Percentiles rank a stretch among this genome's conserved stretches.
phyloP scores from a whole-genome alignment of 2,329 filamentous ascomycete species.

The Teratosphaeria zuluensis region DNA sequence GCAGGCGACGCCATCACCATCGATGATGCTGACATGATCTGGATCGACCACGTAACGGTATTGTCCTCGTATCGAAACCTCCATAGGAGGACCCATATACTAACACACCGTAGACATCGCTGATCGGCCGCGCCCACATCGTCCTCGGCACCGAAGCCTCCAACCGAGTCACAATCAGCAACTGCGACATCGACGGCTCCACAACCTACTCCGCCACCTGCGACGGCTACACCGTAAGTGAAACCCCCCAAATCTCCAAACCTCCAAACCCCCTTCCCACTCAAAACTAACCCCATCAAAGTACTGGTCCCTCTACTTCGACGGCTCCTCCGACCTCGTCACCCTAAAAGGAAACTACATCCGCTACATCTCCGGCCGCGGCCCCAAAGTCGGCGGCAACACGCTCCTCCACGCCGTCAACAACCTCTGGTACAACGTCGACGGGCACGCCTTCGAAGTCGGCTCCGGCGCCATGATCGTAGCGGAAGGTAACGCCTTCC shows the following conservation, averaged over 20 bases:
- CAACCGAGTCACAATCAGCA: conserved; percentile 47
- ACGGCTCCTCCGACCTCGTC: conserved; percentile 46
- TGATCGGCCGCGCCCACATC: conserved; percentile 52
- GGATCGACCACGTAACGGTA: conserved; percentile 30
- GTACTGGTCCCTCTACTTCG: conserved; percentile 52
- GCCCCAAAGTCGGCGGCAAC: conserved; percentile 47
- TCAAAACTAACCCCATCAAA: conserved; percentile 24
- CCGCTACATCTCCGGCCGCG: conserved; percentile 48
- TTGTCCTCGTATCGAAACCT: conserved; percentile 32
- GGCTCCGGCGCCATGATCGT: conserved; percentile 35
- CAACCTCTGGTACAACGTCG: conserved; percentile 50
- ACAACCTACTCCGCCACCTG: conserved; percentile 48
- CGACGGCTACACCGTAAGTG: conserved; percentile 33
- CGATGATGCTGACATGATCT: conserved; percentile 26
- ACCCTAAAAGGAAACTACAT: conserved; percentile 54
- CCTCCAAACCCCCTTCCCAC: too few relatives aligned
- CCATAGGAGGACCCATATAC: conserved; percentile 25
- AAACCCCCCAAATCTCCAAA: too few relatives aligned
- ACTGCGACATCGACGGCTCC: conserved; percentile 49
- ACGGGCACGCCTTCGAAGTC: conserved; percentile 49
- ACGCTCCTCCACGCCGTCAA: conserved; percentile 52
- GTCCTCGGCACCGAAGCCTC: conserved; percentile 46
- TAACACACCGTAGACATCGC: conserved; percentile 35
- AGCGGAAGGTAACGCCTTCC: conserved; percentile 50
- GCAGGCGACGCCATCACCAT: conserved; percentile 26